Evolutionary conservation across 1,284 basidiomycete species (phyloP), one percentile per base, ranked within the genome.

Genomic region (Sporisorium sorghi): DNA sequence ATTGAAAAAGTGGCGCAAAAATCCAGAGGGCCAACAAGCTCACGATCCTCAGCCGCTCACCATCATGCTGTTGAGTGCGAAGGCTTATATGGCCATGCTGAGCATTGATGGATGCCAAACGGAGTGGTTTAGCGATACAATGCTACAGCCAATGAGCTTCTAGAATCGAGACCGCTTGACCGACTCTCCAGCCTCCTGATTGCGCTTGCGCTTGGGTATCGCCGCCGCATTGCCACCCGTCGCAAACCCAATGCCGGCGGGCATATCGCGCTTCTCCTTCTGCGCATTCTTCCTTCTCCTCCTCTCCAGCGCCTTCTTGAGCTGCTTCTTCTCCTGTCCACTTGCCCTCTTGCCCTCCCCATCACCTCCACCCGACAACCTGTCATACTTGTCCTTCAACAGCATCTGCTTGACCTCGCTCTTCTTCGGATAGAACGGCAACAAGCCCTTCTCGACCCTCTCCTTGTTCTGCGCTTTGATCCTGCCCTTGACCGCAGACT

Each of bases 241-340:
- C 3, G 33, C 70, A 54, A 67, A 64, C 19, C 63, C 53, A 24
- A 75, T 71, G 14, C 73, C 73, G 0, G 53, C 63, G 7, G 77
- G 77, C 77, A 79, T 76, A 26, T 67, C 58, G 23, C 89, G 92
- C 86, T 94, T 96, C 87, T 97, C 94, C 86, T 93, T 94, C 85
- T 93, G 92, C 32, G 88, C 88, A 23, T 91, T 87, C 87, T 95
- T 96, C 85, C 90, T 93, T 85, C 92, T 89, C 84, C 90, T 93
- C 87, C 92, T 94, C 81, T 93, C 93, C 42, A 96, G 89, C 2
- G 90, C 92, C 58, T 75, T 75, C 83, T 91, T 92, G 65, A 95
- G 92, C 0, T 93, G 93, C 35, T 75, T 70, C 69, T 73, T 73
- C 54, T 67, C 59, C 30, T 64, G 42, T 2, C 67, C 72, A 15